Base-by-base conservation (phyloP, 2,329 filamentous ascomycete species). In the Monilinia aucupariae region DNA sequence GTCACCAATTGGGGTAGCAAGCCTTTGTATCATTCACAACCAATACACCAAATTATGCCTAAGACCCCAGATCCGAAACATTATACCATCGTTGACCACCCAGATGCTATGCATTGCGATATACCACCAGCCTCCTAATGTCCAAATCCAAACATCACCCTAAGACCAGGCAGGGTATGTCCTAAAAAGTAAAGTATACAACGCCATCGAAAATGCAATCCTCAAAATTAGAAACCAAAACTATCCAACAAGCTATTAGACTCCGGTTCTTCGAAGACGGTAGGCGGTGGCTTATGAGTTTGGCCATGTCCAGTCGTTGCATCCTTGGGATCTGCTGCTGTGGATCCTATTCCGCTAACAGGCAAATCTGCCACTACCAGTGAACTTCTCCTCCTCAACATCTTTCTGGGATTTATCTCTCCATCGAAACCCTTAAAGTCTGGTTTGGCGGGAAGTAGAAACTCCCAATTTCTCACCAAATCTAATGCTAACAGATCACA, bases 181-280 rank as follows among this genome's bases (percentile, higher is more conserved):
- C 34, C 45, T 34, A 34, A 30, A 55, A 25, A 25, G 6, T 17
- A 56, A 32, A 56, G 30, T 47, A 22, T 10, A 13, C 9, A 47
- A 58, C 54, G 41, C 54, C 54, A 25, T 58, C 1, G 9, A 47
- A 20, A 58, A 58, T 25, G 15, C 13, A 3, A 22, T 25, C 22
- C 56, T 39, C 22, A 15, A 49, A 13, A 27, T 64, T 76, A 97
- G 73, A 97, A 94, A 1, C 93, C 93, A 81, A 97, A 97, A 74
- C 85, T 92, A 79, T 97, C 93, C 70, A 97, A 80, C 72, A 99
- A 77, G 64, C 91, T 93, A 74, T 85, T 91, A 34, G 90, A 83
- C 77, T 96, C 92, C n/a, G 94, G 94, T 75, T 99, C 94, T 70
- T 96, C 83, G 74, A 97, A 97, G 66, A 88, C 86, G 25, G 88